A percentile compares a stretch with the other conserved stretches of the same genome.
Evolutionary conservation across 495 filamentous ascomycete genomes (phyloP).

Genomic region (Neurospora terricola): DNA sequence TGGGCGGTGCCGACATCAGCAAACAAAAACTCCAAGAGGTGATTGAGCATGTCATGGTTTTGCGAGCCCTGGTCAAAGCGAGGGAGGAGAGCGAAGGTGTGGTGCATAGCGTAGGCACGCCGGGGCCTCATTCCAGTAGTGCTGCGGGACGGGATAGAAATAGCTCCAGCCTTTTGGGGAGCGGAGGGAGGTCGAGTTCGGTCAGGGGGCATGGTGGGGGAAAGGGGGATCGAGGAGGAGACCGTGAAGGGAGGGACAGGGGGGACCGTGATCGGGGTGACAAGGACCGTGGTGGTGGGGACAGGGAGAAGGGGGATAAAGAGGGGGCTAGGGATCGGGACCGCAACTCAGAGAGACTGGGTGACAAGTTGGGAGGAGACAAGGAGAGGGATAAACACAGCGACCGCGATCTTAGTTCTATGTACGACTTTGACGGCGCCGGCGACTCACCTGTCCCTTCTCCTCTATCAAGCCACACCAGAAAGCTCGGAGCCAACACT

Average conservation of each 20-base stretch:
- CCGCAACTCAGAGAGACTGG: constrained; percentile 26
- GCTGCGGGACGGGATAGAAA: neutral
- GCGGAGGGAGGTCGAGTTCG: neutral
- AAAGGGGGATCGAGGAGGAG: neutral
- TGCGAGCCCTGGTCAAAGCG: constrained; percentile 37
- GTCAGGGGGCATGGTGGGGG: neutral
- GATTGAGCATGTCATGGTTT: constrained; percentile 36
- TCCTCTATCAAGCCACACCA: constrained; percentile 34
- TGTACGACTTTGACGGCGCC: constrained; percentile 60
- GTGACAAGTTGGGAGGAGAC: neutral
- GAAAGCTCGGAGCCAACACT: constrained; percentile 40
- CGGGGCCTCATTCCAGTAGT: constrained; percentile 9
- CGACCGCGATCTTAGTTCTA: constrained; percentile 43
- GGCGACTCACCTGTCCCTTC: constrained; percentile 64
- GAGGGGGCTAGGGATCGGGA: constrained; percentile 17
- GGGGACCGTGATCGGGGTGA: neutral
- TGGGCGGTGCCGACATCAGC: constrained; percentile 29
- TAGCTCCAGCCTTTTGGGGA: neutral
- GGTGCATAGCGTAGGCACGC: constrained; percentile 33
- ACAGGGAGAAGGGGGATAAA: neutral
- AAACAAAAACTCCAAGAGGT: constrained; percentile 26
- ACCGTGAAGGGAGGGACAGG: neutral
- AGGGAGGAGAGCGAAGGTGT: constrained; percentile 44
- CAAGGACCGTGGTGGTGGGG: neutral
- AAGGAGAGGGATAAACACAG: neutral